Percentiles rank a stretch among this genome's conserved stretches.
These are phyloP conservation scores for Cercospora zeina DNA, from an alignment of 2,329 filamentous ascomycete species.

Conservation along the genomic window DNA sequence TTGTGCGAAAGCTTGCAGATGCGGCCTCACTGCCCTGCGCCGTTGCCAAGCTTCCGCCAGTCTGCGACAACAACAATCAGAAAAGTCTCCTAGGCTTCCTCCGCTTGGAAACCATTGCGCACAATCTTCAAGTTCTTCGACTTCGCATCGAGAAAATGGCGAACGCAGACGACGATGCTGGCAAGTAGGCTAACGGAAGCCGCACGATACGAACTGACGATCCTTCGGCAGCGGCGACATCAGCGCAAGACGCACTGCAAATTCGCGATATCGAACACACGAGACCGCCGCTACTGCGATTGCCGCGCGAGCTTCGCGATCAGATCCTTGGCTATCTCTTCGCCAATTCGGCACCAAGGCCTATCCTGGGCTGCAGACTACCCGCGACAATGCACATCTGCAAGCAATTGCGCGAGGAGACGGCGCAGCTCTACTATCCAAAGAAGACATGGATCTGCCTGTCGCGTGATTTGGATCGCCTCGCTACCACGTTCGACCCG, in stretches of 20 bases:
- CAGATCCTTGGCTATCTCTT: conserved; percentile 4
- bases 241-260: background rate
- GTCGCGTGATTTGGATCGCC: background rate
- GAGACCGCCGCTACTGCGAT: conserved; percentile 11
- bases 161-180: background rate
- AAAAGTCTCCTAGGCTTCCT: background rate
- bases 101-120: background rate
- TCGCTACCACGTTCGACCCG: conserved; percentile 7
- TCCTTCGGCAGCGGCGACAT: background rate
- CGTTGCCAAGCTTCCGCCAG: background rate
- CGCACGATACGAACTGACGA: background rate
- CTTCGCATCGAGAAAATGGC: background rate
- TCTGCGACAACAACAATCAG: background rate
- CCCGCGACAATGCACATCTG: conserved; percentile 2
- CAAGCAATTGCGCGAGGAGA: conserved; percentile 14
- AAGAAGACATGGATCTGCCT: conserved; percentile 13
- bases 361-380: conserved; percentile 2
- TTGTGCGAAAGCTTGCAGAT: background rate
- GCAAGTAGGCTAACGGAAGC: background rate
- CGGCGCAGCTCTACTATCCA: conserved; percentile 16
- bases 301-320: conserved; percentile 19
- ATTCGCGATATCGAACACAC: background rate
- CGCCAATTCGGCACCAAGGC: conserved; percentile 2
- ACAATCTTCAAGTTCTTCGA: background rate
- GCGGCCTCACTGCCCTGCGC: background rate